Base-by-base conservation (phyloP, 2,329 filamentous ascomycete genomes). In the Xylariaceae sp. region DNA sequence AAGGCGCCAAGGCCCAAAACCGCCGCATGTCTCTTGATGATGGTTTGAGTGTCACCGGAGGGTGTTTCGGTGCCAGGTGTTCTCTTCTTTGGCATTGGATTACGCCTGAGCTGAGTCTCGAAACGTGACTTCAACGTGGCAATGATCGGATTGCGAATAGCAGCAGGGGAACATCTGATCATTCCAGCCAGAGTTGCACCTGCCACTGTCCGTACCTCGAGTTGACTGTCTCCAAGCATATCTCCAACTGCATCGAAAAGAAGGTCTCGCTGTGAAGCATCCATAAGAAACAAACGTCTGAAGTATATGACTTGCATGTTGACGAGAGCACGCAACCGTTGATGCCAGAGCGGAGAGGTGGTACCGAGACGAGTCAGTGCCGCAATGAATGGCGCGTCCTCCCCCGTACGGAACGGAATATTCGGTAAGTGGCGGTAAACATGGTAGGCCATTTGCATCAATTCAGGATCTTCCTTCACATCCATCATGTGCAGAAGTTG, bases 271-370 rank as follows among this genome's bases (percentile, higher is more conserved):
- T 96, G 88, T 6, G 82, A 76, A 5, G 83, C 79, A 37, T 86
- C 83, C 66, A 95, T 89, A 34, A 97, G 79, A 80, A 99, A 99
- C 44, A 99, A 83, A 30, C 93, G 89, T 54, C 94, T 88, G 84
- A 97, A 99, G 78, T 97, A 99, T 67, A 99, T 88, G 65, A 97
- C 93, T 71, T 99, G 95, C 80, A 99, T 97, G 76, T 97, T 97
- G 76, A 99, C 92, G 66, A 99, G 84, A 49, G 96, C 91, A 30
- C 95, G 86, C 45, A 99, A 82, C 51, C 94, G 89, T 76, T 99
- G 94, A 74, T 99, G 94, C 94, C 94, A 99, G 58, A 90, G 94
- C 2, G 85, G 77, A 0, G 92, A 90, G 6, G 84, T 88, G 68
- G 87, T 89, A 51, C 94, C 94, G 53, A 99, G 94, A 56, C 88